Base-by-base conservation (phyloP, 2,329 filamentous ascomycete genomes). In the Didymosphaeria variabile region DNA sequence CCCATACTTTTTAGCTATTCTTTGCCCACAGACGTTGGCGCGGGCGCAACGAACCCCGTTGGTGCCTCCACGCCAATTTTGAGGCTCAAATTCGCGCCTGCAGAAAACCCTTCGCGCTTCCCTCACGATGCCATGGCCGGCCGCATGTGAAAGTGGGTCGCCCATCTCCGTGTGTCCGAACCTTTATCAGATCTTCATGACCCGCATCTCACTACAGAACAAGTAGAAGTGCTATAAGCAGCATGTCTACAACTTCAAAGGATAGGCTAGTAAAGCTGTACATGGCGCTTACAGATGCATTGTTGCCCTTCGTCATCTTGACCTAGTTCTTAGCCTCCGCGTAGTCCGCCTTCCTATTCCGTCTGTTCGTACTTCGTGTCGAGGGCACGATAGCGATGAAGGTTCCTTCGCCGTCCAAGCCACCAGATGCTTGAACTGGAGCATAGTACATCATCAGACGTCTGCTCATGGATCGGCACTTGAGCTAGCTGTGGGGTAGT, bases 401-500 rank as follows among this genome's bases (percentile, higher is more conserved):
- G 49, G 47, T 54, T 32, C 40, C 12, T 17, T n/a, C 17, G 29
- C 34, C n/a, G 34, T 23, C 26, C 32, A 50, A 13, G 15, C 34
- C 26, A n/a, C 13, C 8, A 3, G 34, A 12, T 21, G 42, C 42
- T 23, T n/a, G 29, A 13, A 12, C 10, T 32, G 45, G 5, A 19
- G 19, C 32, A 29, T 17, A 26, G 40, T 46, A 55, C 42, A 49
- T 40, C 29, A 13, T 36, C n/a, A 26, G 34, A 53, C 19, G 19
- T 58, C 51, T 47, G 9, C 47, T 55, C 38, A 29, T 50, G 59
- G n/a, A 42, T 61, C 60, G 57, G 61, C 61, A 64, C 9, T 58
- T 67, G 52, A 40, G 44, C 51, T 29, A 52, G 62, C 59, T 57
- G 67, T 69, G 65, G 67, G 67, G 65, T 60, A 69, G 59, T 40